Evolutionary conservation across 345 rosid genomes (phyloP).

Genomic region (Melastoma malabathricum): DNA sequence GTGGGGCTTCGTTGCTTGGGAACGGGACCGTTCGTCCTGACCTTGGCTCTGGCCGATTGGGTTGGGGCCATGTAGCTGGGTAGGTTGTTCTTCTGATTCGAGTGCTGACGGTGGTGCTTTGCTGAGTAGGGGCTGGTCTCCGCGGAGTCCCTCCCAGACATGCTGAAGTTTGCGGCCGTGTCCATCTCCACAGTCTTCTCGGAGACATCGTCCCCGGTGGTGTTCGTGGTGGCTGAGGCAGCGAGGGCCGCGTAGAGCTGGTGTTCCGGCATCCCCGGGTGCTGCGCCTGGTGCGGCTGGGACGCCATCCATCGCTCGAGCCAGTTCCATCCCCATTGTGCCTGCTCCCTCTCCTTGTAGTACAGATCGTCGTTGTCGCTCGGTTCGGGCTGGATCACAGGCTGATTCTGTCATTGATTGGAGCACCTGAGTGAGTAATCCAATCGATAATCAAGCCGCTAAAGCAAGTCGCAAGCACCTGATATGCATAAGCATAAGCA

Average conservation of each 20-base stretch:
- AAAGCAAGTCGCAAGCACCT: slow-evolving; percentile 26
- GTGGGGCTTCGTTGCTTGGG: slow-evolving; percentile 26
- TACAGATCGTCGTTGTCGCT: slow-evolving; percentile 23
- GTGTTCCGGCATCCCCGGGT: slow-evolving; percentile 23
- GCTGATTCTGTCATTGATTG: slow-evolving; percentile 24
- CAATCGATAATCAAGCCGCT: not conserved
- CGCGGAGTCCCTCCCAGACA: slow-evolving; percentile 14
- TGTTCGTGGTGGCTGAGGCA: slow-evolving; percentile 24
- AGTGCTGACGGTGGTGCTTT: slow-evolving; percentile 22
- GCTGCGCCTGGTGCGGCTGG: slow-evolving; percentile 40
- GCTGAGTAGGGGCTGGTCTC: slow-evolving; percentile 20
- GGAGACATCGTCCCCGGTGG: slow-evolving; percentile 52
- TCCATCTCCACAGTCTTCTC: slow-evolving; percentile 88
- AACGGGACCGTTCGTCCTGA: slow-evolving; percentile 25
- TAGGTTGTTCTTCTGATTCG: slow-evolving; percentile 16
- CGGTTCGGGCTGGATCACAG: slow-evolving; percentile 11
- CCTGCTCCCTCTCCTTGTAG: slow-evolving; percentile 29
- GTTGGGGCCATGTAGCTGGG: slow-evolving; percentile 94
- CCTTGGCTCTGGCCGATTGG: slow-evolving; percentile 82
- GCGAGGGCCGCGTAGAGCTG: slow-evolving; percentile 41
- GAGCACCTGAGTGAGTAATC: not conserved
- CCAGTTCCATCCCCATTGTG: slow-evolving; percentile 91
- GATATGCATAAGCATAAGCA: slow-evolving; percentile 82
- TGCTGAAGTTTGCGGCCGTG: slow-evolving; percentile 11
- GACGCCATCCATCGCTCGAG: slow-evolving; percentile 90